Percentiles rank a stretch among this genome's conserved stretches.
Conservation (phyloP, 768 basidiomycete species). For the Termitomyces heimii region DNA sequence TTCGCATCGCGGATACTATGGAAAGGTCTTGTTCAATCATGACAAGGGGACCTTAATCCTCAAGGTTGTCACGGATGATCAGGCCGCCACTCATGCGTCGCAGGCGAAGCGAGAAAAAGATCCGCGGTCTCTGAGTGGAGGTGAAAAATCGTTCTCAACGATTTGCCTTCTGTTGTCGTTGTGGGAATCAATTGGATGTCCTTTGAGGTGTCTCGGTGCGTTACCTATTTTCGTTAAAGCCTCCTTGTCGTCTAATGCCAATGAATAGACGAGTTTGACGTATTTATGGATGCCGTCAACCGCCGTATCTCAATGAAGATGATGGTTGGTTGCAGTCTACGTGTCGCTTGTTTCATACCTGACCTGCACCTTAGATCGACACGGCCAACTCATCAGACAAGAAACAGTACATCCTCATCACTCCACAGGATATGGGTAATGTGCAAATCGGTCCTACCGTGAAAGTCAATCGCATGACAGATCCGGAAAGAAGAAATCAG, state of each 20-base stretch:
- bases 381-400: conserved; percentile 82
- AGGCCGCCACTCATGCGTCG: conserved; percentile 41
- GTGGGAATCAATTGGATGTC: conserved; percentile 95
- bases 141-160: conserved; percentile 96
- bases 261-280: conserved; percentile 86
- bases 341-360: neutral
- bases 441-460: conserved; percentile 63
- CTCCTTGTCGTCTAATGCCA: neutral
- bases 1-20: conserved; percentile 81
- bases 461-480: conserved; percentile 70
- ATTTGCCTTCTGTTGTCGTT: conserved; percentile 90
- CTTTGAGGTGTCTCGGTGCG: conserved; percentile 84
- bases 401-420: conserved; percentile 94
- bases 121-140: conserved; percentile 82
- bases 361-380: conserved; percentile 55
- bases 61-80: conserved; percentile 82
- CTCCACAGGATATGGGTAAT: conserved; percentile 89
- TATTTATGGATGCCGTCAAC: conserved; percentile 95
- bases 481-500: conserved; percentile 51
- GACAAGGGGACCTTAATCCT: conserved; percentile 53
- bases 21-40: conserved; percentile 88
- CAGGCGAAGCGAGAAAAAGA: conserved; percentile 82
- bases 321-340: conserved; percentile 55
- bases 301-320: conserved; percentile 92
- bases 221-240: neutral